Conservation (phyloP, 768 basidiomycete genomes). For the Termitomyces sp. region DNA sequence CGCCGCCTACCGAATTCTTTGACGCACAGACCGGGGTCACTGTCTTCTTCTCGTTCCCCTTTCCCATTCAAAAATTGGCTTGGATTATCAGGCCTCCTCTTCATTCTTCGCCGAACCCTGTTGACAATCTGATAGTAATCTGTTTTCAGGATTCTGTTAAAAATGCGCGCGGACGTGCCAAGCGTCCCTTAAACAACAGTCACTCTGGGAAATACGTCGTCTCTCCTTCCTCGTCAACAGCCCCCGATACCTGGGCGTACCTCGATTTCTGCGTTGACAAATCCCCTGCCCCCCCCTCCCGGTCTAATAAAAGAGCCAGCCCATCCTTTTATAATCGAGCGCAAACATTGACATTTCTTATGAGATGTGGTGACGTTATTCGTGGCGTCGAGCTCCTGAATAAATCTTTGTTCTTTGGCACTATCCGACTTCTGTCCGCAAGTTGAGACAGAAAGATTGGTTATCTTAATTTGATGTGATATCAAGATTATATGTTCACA, state of each 20-base stretch:
- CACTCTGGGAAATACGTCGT: not conserved
- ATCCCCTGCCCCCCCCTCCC: not conserved
- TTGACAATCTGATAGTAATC: not conserved
- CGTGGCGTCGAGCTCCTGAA: not conserved
- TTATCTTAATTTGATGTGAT: not conserved
- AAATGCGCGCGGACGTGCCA: not conserved
- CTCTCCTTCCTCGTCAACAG: not conserved
- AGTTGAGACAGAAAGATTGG: not conserved
- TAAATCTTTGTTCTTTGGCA: not conserved
- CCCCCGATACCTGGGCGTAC: no score
- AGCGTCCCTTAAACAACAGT: not conserved
- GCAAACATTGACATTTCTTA: no score
- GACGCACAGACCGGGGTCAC: not conserved
- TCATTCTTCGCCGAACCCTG: not conserved
- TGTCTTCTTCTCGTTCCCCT: not conserved
- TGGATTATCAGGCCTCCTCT: not conserved
- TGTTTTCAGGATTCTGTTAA: not conserved
- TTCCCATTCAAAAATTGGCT: not conserved
- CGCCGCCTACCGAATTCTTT: not conserved
- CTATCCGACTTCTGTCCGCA: not conserved
- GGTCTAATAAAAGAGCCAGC: not conserved
- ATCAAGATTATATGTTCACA: not conserved
- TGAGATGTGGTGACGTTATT: no score
- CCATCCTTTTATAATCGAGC: not conserved
- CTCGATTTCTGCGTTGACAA: not conserved